Conservation (phyloP, 495 filamentous ascomycete genomes). For the Penicillium malachiteum region DNA sequence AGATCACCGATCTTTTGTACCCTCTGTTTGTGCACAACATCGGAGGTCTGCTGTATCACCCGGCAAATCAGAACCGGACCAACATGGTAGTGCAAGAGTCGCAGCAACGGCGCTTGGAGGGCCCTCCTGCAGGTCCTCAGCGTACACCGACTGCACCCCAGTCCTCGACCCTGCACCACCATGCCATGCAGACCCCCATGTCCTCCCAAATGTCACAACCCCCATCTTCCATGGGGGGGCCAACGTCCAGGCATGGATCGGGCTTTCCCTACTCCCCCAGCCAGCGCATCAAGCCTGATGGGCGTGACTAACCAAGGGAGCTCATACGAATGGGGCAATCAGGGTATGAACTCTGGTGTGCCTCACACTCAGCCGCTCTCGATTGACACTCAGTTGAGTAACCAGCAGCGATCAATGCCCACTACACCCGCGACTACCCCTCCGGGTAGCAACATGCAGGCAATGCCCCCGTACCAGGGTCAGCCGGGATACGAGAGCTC, state of each 20-base stretch:
- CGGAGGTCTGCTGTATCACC: conserved; percentile 89
- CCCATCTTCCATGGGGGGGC: conserved; percentile 58
- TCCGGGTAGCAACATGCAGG: conserved; percentile 71
- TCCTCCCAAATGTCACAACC: conserved; percentile 65
- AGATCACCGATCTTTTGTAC: conserved; percentile 94
- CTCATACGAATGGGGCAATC: conserved; percentile 72
- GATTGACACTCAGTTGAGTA: conserved; percentile 80
- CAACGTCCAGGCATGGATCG: conserved; percentile 72
- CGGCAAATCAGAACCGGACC: conserved; percentile 78
- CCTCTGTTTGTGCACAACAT: conserved; percentile 98
- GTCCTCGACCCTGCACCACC: conserved; percentile 74
- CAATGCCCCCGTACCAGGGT: conserved; percentile 72
- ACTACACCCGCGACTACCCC: conserved; percentile 94
- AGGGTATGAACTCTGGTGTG: conserved; percentile 61
- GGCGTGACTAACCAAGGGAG: conserved; percentile 71
- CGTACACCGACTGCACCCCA: conserved; percentile 56
- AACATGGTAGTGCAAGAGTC: conserved; percentile 86
- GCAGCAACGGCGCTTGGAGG: conserved; percentile 65
- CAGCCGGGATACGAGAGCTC: conserved; percentile 73
- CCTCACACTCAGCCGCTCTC: conserved; percentile 72
- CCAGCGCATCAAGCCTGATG: conserved; percentile 88
- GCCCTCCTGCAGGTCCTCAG: conserved; percentile 26
- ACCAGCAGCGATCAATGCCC: conserved; percentile 84
- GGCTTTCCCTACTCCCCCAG: conserved; percentile 89
- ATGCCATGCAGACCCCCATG: conserved; percentile 70